Base-by-base conservation (phyloP, 495 filamentous ascomycete genomes). In the Xeromyces bisporus region DNA sequence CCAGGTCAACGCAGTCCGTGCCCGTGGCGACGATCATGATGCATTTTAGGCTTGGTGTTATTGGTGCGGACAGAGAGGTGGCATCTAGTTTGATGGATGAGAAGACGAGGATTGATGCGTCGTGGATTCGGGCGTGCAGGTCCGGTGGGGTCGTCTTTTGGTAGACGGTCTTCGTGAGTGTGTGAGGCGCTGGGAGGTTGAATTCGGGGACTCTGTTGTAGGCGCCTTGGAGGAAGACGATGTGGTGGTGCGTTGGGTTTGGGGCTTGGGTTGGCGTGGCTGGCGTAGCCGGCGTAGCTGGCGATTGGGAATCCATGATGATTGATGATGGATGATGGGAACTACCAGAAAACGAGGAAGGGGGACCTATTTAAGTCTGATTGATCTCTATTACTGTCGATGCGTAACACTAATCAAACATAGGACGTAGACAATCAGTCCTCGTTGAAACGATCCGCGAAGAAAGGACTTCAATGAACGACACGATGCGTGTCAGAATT, bases 1-100 rank as follows among this genome's bases (percentile, higher is more conserved):
- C 53, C 2, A 69, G 47, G 36, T 71, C 63, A 7, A 72, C 47
- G n/a, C 45, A 44, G 38, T 72, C 66, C 15, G 56, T 62, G n/a
- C 69, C 69, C 6, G 63, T 60, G 3, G 67, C 66, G 26, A 66
- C 57, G 6, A 65, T 44, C n/a, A 61, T 56, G 21, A 73, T 45
- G 16, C 66, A 50, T 33, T 62, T 58, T 10, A 73, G 51, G 14
- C 51, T 28, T 8, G 50, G 50, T n/a, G 42, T 40, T 3, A 42
- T 29, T 11, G 44, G 41, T 4, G 56, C 48, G 6, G 48, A 47
- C 26, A 69, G 49, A 0, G 46, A 45, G 13, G 32, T 45, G 2
- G 62, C 56, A 7, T 53, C 44, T 14, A 74, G 15, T 6, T 40
- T 51, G 6, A 56, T 38, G 0, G 52, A 43, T 3, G 55, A 62